Evolutionary conservation across 495 filamentous ascomycete genomes (phyloP).

Genomic region (Physcia stellaris): DNA sequence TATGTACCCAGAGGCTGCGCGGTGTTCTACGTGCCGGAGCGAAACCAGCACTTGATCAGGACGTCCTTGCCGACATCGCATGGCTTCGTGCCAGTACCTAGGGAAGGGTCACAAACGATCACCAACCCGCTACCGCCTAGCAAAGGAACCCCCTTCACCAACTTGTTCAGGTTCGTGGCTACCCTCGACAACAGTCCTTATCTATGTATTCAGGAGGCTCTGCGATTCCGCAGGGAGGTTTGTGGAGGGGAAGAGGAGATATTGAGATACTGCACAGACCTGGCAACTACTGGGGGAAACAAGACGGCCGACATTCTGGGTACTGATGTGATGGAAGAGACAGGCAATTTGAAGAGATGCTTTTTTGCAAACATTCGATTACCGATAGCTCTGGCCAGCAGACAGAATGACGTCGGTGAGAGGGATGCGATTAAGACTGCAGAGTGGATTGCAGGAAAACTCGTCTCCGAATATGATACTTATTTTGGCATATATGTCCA

Average conservation of each 20-base stretch:
- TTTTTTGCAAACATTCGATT: constrained; percentile 59
- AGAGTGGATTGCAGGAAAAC: constrained; percentile 41
- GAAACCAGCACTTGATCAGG: constrained; percentile 61
- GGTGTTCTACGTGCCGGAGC: constrained; percentile 59
- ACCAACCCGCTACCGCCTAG: constrained; percentile 34
- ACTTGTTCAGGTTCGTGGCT: constrained; percentile 64
- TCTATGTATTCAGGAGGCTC: constrained; percentile 52
- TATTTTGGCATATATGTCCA: constrained; percentile 54
- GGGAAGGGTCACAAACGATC: constrained; percentile 20
- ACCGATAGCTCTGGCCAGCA: constrained; percentile 37
- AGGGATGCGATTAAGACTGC: constrained; percentile 25
- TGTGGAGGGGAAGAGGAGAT: constrained; percentile 67
- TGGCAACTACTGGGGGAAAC: constrained; percentile 48
- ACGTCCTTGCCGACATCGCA: constrained; percentile 60
- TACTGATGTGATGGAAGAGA: constrained; percentile 59
- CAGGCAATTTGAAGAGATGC: constrained; percentile 32
- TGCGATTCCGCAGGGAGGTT: constrained; percentile 51
- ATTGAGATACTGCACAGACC: constrained; percentile 34
- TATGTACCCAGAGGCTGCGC: constrained; percentile 70
- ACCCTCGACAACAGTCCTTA: constrained; percentile 62
- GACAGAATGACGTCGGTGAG: constrained; percentile 8
- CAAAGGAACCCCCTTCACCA: constrained; percentile 43
- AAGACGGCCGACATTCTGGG: constrained; percentile 46
- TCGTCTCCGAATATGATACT: constrained; percentile 46
- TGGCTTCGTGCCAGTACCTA: constrained; percentile 32